A percentile compares a stretch with the other conserved stretches of the same genome.
These are phyloP conservation scores for Juglanconis oblonga DNA, from an alignment of 2,329 filamentous ascomycete genomes.

Conservation along the genomic window DNA sequence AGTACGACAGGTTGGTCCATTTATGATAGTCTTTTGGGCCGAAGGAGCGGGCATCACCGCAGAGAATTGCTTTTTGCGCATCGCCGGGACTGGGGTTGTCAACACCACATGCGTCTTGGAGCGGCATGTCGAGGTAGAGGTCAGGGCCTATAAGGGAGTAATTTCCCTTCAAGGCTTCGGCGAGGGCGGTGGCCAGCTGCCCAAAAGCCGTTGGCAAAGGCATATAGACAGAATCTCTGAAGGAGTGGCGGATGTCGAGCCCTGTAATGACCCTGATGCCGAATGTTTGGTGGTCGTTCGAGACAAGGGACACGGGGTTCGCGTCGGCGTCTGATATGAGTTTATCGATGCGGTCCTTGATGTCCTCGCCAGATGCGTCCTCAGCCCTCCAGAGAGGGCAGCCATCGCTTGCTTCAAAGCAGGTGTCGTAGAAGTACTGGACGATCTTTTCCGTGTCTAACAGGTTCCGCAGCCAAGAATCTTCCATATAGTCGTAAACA, in stretches of 20 bases:
- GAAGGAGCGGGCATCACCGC: slow-evolving; percentile 32
- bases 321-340: slow-evolving; percentile 29
- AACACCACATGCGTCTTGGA: slow-evolving; percentile 15
- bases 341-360: slow-evolving; percentile 30
- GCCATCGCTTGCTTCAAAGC: slow-evolving; percentile 27
- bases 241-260: slow-evolving; percentile 27
- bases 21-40: slow-evolving; percentile 13
- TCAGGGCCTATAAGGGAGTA: slow-evolving; percentile 19
- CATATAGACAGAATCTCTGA: slow-evolving; percentile 29
- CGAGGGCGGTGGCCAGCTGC: slow-evolving; percentile 20
- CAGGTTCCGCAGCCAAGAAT: slow-evolving; percentile 33
- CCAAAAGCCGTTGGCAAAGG: slow-evolving; percentile 23
- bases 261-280: slow-evolving; percentile 28
- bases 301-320: slow-evolving; percentile 22
- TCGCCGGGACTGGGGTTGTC: slow-evolving; percentile 19
- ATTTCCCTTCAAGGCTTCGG: slow-evolving; percentile 28
- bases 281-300: slow-evolving; percentile 20
- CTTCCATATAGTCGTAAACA: slow-evolving; percentile 31
- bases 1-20: slow-evolving; percentile 20
- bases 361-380: slow-evolving; percentile 28
- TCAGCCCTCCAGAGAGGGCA: slow-evolving; percentile 28
- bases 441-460: slow-evolving; percentile 35
- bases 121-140: background rate
- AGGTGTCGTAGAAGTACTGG: slow-evolving; percentile 33
- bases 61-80: slow-evolving; percentile 28